These are phyloP conservation scores for Zea mays DNA, from an alignment of 176 grass and related monocot species.

Conservation along the genomic window Zm-B73-REFERENCE-NAM-5.0 NC_050103.1:174313001-174313500, in stretches of 20 bases:
- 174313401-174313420: constrained; percentile 20
- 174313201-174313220: constrained; percentile 31
- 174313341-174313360: constrained; percentile 1
- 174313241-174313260: constrained; percentile 14
- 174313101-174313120: constrained; percentile 46
- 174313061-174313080: constrained; percentile 99
- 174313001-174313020: constrained; percentile 76
- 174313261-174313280: neutral
- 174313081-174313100: constrained; percentile 88
- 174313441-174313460: too few relatives aligned
- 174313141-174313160: constrained; percentile 32
- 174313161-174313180: neutral
- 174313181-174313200: constrained; percentile 17
- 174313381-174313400: neutral
- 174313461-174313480: too few relatives aligned
- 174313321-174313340: constrained; percentile 7
- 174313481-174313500: constrained; percentile 30
- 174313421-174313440: too few relatives aligned
- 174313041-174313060: constrained; percentile 63
- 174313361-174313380: constrained; percentile 8
- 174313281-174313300: constrained; percentile 25
- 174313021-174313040: constrained; percentile 68
- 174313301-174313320: constrained; percentile 20
- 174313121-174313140: constrained; percentile 26
- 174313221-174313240: constrained; percentile 24